Evolutionary conservation across 768 basidiomycete species (phyloP), one percentile per base, ranked within the genome.

Genomic region (Lactarius psammicola): DNA sequence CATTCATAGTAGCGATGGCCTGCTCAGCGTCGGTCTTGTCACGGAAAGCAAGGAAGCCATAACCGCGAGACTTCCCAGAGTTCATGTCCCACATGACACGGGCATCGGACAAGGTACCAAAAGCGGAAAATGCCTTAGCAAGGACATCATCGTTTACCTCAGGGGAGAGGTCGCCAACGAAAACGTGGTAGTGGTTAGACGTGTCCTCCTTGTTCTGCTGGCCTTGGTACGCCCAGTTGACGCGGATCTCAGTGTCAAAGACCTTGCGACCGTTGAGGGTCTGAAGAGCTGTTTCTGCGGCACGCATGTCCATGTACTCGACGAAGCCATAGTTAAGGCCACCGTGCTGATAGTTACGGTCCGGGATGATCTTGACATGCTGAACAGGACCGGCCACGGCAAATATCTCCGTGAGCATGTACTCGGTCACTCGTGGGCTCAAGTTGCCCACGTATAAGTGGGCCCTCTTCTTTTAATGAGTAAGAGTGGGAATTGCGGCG

Each of bases 11-110:
- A 36, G 92, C 91, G 75, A 99, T 99, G 51, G 97, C 97, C 77
- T 98, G 97, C 76, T 99, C 97, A 36, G 97, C 97, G 73, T 99
- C 97, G 60, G 96, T 94, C 80, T 96, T 95, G 82, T 99, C 97
- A 73, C 96, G 86, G 85, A 98, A 98, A 3, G 96, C 95, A 69
- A 98, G 85, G 84, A 98, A 98, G 59, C 96, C 95, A 75, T 98
- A 98, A 49, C 96, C 96, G 73, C 96, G 90, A 73, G 90, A 94
- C 81, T 98, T 98, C 68, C 97, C 97, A 60, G 95, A 96, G 79
- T 95, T 97, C 94, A 98, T 98, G 76, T 99, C 97, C 96, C 96
- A 98, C 96, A 98, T 98, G 67, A 98, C 97, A 38, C 97, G 87
- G 58, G 96, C 96, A 77, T 99, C 97, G 59, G 94, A 95, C 79